Evolutionary conservation across 306 rosid species (phyloP).

Genomic region (Medicago arabica): DNA sequence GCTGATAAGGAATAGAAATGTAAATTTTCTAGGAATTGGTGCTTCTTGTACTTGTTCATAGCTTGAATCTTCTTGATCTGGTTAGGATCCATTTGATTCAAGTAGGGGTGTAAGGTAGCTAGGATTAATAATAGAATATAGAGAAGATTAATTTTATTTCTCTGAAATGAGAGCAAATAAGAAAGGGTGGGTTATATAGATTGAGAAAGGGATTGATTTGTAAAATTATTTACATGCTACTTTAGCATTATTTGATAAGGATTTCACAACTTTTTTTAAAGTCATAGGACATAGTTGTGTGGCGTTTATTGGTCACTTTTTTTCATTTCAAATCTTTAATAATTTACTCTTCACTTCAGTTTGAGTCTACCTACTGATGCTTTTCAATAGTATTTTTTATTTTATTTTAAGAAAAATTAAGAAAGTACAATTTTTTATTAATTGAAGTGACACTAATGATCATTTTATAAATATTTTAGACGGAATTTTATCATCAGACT

Average conservation of each 20-base stretch:
- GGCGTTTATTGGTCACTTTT: slow-evolving; percentile 51
- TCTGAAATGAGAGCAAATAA: slow-evolving; percentile 36
- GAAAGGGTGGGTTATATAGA: slow-evolving; percentile 44
- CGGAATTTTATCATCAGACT: too few relatives aligned
- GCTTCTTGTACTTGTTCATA: slow-evolving; percentile 50
- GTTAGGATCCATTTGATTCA: slow-evolving; percentile 48
- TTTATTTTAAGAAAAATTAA: too few relatives aligned
- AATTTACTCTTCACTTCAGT: slow-evolving; percentile 19
- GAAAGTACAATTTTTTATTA: too few relatives aligned
- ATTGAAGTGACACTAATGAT: too few relatives aligned
- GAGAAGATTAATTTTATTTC: slow-evolving; percentile 22
- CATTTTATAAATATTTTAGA: too few relatives aligned
- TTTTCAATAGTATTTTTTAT: background rate
- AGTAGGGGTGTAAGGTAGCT: slow-evolving; percentile 14
- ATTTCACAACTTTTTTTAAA: slow-evolving; percentile 48
- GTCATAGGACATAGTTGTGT: slow-evolving; percentile 49
- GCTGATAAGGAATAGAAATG: slow-evolving; percentile 43
- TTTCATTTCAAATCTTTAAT: slow-evolving; percentile 39
- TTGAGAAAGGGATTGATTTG: slow-evolving; percentile 40
- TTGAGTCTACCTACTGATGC: slow-evolving; percentile 8
- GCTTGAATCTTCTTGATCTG: slow-evolving; percentile 55
- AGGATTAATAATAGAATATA: background rate
- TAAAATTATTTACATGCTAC: slow-evolving; percentile 43
- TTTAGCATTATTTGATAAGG: slow-evolving; percentile 44
- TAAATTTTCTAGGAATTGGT: slow-evolving; percentile 40